Conservation (phyloP, 306 rosid species). For the Nissolia schottii region DNA sequence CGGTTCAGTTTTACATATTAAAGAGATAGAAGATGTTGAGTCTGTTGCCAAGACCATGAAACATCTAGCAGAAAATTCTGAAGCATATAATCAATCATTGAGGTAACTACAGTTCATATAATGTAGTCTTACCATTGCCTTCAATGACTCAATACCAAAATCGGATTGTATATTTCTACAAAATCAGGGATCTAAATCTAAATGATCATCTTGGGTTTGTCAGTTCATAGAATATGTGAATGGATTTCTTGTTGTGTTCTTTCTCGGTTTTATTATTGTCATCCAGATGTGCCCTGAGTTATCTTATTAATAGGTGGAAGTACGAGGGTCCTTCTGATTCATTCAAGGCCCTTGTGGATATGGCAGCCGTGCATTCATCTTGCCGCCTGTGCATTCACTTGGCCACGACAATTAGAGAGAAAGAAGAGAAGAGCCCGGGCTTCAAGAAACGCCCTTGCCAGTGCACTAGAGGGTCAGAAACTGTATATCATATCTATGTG, state of each 20-base stretch:
- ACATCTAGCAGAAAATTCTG: slow-evolving; percentile 67
- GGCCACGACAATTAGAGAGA: slow-evolving; percentile 67
- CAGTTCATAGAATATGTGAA: slow-evolving; percentile 4
- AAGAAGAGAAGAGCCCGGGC: slow-evolving; percentile 61
- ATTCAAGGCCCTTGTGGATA: slow-evolving; percentile 96
- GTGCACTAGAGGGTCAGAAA: slow-evolving; percentile 72
- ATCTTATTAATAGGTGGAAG: slow-evolving; percentile 74
- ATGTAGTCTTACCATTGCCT: not conserved
- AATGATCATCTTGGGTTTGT: slow-evolving; percentile 5
- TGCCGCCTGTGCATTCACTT: slow-evolving; percentile 98
- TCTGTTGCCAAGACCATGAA: slow-evolving; percentile 72
- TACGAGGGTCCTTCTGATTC: slow-evolving; percentile 92
- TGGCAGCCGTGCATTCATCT: slow-evolving; percentile 99
- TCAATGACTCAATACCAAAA: not conserved
- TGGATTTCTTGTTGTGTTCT: not conserved
- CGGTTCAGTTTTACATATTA: slow-evolving; percentile 72
- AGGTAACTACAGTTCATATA: slow-evolving; percentile 43
- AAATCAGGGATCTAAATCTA: not conserved
- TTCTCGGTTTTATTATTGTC: slow-evolving; percentile 11
- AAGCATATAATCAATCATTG: slow-evolving; percentile 72
- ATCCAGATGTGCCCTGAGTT: slow-evolving; percentile 19
- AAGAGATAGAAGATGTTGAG: slow-evolving; percentile 57
- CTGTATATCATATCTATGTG: slow-evolving; percentile 68
- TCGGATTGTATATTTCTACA: not conserved
- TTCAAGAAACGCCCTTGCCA: slow-evolving; percentile 85